phyloP scores from a whole-genome alignment of 441 rosid genomes.

The Adansonia grandidieri region DNA sequence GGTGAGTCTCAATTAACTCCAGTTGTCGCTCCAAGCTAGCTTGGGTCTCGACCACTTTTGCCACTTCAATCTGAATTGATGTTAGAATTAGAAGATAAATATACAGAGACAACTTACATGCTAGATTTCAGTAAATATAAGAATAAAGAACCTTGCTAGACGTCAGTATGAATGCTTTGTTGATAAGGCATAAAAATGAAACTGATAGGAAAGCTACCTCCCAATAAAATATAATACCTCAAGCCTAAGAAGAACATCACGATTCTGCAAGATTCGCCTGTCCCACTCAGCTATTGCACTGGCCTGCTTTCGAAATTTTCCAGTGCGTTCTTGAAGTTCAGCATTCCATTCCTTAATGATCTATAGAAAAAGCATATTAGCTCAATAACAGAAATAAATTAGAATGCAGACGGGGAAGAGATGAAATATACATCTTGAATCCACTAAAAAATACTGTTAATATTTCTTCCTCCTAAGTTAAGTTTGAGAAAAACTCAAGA shows the following conservation, averaged over 20 bases:
- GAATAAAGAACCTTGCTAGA: conserved; percentile 9
- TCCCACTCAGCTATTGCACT: conserved; percentile 97
- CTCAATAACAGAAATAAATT: conserved; percentile 4
- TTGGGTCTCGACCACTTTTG: conserved; percentile 95
- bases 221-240: conserved; percentile 55
- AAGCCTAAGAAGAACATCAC: conserved; percentile 92
- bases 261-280: conserved; percentile 92
- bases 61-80: conserved; percentile 81
- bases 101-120: not conserved
- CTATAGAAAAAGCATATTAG: conserved; percentile 43
- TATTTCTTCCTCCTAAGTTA: not conserved
- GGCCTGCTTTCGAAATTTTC: conserved; percentile 90
- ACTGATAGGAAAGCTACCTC: not conserved
- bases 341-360: conserved; percentile 94
- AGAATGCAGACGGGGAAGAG: not conserved
- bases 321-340: conserved; percentile 92
- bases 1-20: conserved; percentile 97
- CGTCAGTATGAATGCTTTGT: not conserved
- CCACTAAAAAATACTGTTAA: not conserved
- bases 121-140: not conserved
- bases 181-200: not conserved
- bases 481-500: not conserved
- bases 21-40: conserved; percentile 76
- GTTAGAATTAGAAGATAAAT: conserved; percentile 12
- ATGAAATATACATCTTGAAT: conserved; percentile 1